phyloP scores from a whole-genome alignment of 257 asterid genomes.

The Solanum piurae region DNA sequence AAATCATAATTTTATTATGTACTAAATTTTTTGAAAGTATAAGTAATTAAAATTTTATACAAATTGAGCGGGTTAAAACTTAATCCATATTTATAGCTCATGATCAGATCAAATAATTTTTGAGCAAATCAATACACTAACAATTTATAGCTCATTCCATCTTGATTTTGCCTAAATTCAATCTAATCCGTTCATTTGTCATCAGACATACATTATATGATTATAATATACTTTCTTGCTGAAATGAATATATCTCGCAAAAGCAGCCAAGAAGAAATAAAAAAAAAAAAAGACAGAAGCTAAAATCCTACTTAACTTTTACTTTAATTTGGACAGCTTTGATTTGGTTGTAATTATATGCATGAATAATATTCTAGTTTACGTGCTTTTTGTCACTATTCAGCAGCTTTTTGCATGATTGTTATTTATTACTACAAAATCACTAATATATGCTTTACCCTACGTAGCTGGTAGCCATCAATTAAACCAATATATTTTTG shows the following conservation, averaged over 20 bases:
- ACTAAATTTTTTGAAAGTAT: neutral
- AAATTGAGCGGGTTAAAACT: neutral
- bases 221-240: neutral
- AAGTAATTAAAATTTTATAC: neutral
- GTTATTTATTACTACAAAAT: neutral
- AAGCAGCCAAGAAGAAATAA: conserved; percentile 3
- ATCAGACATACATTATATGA: neutral
- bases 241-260: neutral
- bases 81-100: too few relatives aligned
- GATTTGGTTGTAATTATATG: neutral
- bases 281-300: neutral
- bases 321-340: neutral
- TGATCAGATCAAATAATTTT: neutral
- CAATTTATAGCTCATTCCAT: neutral
- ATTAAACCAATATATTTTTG: neutral
- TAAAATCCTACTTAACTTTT: neutral
- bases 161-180: rapidly evolving
- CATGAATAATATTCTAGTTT: neutral
- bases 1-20: neutral
- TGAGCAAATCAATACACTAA: neutral
- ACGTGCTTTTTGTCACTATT: neutral
- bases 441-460: neutral
- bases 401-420: conserved; percentile 13
- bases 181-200: too few relatives aligned
- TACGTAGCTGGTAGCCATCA: neutral